Conservation (phyloP, 176 grass and related monocot species). For the barley (Hordeum vulgare) region DNA sequence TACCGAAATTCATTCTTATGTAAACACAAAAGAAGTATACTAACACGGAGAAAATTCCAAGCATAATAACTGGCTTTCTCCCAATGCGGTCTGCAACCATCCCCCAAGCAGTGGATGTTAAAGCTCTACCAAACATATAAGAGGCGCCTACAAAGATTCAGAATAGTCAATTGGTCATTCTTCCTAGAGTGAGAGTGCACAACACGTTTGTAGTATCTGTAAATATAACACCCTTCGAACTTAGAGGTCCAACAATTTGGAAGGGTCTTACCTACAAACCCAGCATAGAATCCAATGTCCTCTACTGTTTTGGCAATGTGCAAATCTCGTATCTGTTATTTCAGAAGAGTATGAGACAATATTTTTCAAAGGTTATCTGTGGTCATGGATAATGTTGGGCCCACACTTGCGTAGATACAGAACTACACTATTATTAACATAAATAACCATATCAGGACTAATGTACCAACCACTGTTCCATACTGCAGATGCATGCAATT, state of each 20-base stretch:
- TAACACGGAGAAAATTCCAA: constrained; percentile 41
- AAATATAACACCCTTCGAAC: not conserved
- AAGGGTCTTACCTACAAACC: constrained; percentile 58
- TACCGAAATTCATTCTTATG: not conserved
- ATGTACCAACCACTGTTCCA: not conserved
- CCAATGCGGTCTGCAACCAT: constrained; percentile 18
- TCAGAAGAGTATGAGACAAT: not conserved
- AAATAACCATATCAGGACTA: not conserved
- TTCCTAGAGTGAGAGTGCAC: not conserved
- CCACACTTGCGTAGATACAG: not conserved
- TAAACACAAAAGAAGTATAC: constrained; percentile 11
- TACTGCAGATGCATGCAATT: not conserved
- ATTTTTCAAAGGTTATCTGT: not conserved
- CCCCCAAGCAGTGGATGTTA: not conserved
- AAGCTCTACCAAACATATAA: constrained; percentile 46
- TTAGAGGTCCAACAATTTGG: not conserved
- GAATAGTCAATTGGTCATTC: not conserved
- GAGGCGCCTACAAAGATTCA: constrained; percentile 54
- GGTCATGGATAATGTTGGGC: not conserved
- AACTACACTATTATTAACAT: not conserved
- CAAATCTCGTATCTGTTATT: constrained; percentile 50
- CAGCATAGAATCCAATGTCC: constrained; percentile 87
- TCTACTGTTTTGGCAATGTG: constrained; percentile 46
- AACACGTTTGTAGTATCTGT: not conserved
- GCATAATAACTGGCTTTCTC: constrained; percentile 34